Evolutionary conservation across 768 basidiomycete species (phyloP).

Genomic region (Lenzites betulinus): DNA sequence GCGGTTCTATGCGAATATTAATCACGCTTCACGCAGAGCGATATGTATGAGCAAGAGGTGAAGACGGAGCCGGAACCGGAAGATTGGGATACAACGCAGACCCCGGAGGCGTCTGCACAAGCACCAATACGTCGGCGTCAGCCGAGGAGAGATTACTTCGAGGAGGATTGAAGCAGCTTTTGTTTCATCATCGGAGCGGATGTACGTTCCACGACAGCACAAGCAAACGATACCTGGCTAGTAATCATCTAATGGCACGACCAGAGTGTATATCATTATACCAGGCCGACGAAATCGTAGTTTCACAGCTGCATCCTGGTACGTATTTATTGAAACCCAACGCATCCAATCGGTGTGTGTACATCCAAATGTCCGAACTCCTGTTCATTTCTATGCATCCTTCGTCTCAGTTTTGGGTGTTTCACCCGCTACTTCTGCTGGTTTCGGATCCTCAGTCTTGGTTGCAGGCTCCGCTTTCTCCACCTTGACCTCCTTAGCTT

Average conservation of each 20-base stretch:
- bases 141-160: background rate
- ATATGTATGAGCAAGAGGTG: background rate
- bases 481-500: constrained; percentile 9
- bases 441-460: constrained; percentile 1
- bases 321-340: background rate
- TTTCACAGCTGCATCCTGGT: background rate
- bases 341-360: background rate
- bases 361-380: background rate
- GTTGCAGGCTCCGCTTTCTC: background rate
- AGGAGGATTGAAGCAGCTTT: background rate
- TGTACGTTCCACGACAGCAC: too few species aligned
- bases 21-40: background rate
- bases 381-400: background rate
- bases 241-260: background rate
- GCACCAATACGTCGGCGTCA: constrained; percentile 7
- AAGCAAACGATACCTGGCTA: background rate
- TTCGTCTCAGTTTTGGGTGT: constrained; percentile 12
- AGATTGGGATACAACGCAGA: background rate
- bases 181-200: background rate
- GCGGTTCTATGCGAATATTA: background rate
- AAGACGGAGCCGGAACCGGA: constrained; percentile 14
- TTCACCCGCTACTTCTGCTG: constrained; percentile 1
- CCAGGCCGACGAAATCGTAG: too few species aligned
- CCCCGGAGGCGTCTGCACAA: background rate
- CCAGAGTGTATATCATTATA: background rate